phyloP scores from a whole-genome alignment of 805 yeast species.

The Saccharomycopsis oosterbeekiorum region DNA sequence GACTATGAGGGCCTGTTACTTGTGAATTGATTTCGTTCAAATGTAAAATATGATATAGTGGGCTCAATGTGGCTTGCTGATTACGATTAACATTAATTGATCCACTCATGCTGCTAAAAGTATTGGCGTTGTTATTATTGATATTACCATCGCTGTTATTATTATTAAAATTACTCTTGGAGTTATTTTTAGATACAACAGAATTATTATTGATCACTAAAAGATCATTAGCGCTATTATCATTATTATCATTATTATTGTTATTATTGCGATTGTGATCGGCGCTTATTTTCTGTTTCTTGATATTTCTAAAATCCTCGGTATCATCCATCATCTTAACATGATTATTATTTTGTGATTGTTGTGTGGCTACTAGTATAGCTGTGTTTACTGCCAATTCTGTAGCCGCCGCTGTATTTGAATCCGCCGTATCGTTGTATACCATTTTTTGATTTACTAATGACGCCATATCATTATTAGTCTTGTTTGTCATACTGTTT shows the following conservation, averaged over 20 bases:
- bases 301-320: neutral
- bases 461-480: neutral
- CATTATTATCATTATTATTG: neutral
- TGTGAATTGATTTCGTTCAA: slow-evolving; percentile 14
- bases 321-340: neutral
- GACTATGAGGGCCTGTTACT: slow-evolving; percentile 1
- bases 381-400: neutral
- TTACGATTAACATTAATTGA: neutral
- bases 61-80: neutral
- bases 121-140: neutral
- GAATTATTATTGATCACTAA: neutral
- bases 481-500: neutral
- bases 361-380: neutral
- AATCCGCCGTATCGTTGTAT: neutral
- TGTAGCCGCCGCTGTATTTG: neutral
- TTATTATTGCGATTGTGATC: neutral
- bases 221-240: neutral
- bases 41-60: slow-evolving; percentile 11
- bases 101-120: neutral
- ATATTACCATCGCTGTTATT: neutral
- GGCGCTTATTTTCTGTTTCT: neutral
- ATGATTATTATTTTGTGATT: neutral
- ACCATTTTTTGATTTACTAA: neutral
- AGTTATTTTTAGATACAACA: neutral
- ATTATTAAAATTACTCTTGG: neutral